Evolutionary conservation across 2,329 filamentous ascomycete genomes (phyloP).

Genomic region (Pestalotiopsis sp.): DNA sequence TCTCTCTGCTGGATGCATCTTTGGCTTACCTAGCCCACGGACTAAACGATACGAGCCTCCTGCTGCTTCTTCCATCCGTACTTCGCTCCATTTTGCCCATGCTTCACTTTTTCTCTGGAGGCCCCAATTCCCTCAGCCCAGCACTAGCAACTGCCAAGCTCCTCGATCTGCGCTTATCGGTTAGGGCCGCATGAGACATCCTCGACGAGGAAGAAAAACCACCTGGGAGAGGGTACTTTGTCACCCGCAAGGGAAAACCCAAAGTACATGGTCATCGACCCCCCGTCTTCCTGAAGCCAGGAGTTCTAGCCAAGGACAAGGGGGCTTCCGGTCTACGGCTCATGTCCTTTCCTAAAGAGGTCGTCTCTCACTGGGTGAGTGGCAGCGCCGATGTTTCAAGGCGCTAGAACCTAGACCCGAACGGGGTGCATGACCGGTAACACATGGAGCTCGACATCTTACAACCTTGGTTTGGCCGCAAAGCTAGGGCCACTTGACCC

Average conservation of each 20-base stretch:
- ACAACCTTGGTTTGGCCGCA: not conserved
- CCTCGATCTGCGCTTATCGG: constrained; percentile 7
- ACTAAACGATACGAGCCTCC: not conserved
- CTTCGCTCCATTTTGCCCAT: not conserved
- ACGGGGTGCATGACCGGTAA: constrained; percentile 4
- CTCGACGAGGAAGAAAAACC: not conserved
- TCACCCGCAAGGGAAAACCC: not conserved
- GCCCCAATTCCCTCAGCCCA: not conserved
- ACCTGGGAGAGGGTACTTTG: not conserved
- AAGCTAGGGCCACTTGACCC: not conserved
- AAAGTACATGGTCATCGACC: not conserved
- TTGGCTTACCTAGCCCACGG: not conserved
- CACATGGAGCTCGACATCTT: not conserved
- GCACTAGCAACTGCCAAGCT: not conserved
- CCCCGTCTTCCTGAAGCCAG: constrained; percentile 7
- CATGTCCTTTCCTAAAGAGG: constrained; percentile 3
- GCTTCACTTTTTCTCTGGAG: not conserved
- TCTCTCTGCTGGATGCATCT: not conserved
- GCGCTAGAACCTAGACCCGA: not conserved
- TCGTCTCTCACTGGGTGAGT: not conserved
- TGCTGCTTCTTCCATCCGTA: not conserved
- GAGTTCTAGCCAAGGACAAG: not conserved
- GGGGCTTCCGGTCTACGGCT: not conserved
- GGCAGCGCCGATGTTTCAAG: constrained; percentile 12
- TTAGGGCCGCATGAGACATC: constrained; percentile 1